These are phyloP conservation scores for Smithsoniella earleae DNA, from an alignment of 163 green algal genomes.

Conservation along the genomic window DNA sequence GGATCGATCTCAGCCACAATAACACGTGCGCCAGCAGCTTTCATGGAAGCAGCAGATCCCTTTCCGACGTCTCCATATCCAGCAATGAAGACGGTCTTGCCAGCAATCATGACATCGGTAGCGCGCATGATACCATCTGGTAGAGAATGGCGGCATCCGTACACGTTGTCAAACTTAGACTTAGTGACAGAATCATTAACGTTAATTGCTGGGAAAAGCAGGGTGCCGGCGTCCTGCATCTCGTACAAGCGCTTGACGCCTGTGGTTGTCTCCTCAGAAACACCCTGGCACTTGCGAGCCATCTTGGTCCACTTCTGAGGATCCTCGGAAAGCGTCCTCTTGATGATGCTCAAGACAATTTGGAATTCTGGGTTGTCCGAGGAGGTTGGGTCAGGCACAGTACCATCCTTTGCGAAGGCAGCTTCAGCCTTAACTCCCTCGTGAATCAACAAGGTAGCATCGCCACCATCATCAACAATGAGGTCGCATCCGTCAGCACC, in stretches of 20 bases:
- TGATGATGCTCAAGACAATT: slow-evolving; percentile 94
- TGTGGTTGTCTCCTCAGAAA: slow-evolving; percentile 99
- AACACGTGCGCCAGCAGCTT: slow-evolving; percentile 81
- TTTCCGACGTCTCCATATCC: slow-evolving; percentile 99
- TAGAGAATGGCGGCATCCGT: slow-evolving; percentile 98
- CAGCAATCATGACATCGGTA: slow-evolving; percentile 68
- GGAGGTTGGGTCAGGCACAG: slow-evolving; percentile 79
- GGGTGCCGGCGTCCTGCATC: slow-evolving; percentile 78
- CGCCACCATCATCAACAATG: slow-evolving; percentile 96
- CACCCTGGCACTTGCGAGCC: slow-evolving; percentile 74
- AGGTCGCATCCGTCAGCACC: slow-evolving; percentile 77
- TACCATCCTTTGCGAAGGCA: slow-evolving; percentile 79
- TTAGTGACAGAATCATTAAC: slow-evolving; percentile 99
- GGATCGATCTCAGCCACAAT: slow-evolving; percentile 95
- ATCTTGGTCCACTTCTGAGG: slow-evolving; percentile 73
- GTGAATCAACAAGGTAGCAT: slow-evolving; percentile 98
- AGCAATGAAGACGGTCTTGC: slow-evolving; percentile 80
- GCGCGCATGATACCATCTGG: slow-evolving; percentile 99
- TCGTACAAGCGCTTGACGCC: slow-evolving; percentile 99
- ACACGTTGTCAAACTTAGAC: slow-evolving; percentile 99
- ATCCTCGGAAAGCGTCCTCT: slow-evolving; percentile 63
- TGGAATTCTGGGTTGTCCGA: slow-evolving; percentile 98
- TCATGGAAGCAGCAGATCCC: slow-evolving; percentile 88
- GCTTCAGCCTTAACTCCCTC: slow-evolving; percentile 96
- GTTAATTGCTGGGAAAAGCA: slow-evolving; percentile 99